A percentile compares a stretch with the other conserved stretches of the same genome.
These are phyloP conservation scores for Leishmania martiniquensis DNA, from an alignment of 208 protist species.

Conservation along the genomic window DNA sequence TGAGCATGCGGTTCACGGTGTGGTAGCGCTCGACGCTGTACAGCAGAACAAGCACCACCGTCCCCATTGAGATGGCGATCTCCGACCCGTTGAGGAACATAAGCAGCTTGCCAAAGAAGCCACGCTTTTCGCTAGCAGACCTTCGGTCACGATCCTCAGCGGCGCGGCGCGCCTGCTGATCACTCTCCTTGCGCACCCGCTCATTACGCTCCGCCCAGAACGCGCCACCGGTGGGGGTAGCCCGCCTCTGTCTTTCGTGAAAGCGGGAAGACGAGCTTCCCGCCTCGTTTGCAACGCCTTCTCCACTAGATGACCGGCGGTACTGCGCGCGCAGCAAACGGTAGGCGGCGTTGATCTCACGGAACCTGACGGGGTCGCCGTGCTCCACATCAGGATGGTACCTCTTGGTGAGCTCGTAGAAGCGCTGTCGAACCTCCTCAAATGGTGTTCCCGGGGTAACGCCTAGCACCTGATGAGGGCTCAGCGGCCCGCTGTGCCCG, in stretches of 20 bases:
- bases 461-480: constrained; percentile 64
- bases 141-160: constrained; percentile 31
- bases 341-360: constrained; percentile 79
- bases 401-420: constrained; percentile 62
- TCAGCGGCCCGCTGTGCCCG: constrained; percentile 22
- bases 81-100: constrained; percentile 49
- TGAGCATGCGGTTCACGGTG: constrained; percentile 52
- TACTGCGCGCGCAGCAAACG: constrained; percentile 52
- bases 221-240: constrained; percentile 27
- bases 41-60: constrained; percentile 43
- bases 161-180: constrained; percentile 33
- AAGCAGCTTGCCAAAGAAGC: constrained; percentile 29
- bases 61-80: constrained; percentile 50
- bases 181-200: constrained; percentile 34
- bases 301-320: constrained; percentile 4
- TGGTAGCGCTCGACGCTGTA: constrained; percentile 60
- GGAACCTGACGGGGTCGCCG: constrained; percentile 70
- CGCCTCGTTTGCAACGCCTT: constrained; percentile 10
- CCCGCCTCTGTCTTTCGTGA: neutral
- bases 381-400: constrained; percentile 78
- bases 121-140: constrained; percentile 13
- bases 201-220: constrained; percentile 64
- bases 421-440: constrained; percentile 55
- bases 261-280: neutral
- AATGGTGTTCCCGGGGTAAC: constrained; percentile 49